Evolutionary conservation across 805 yeast species (phyloP), one percentile per base, ranked within the genome.

Genomic region (Candida coquimbonensis): DNA sequence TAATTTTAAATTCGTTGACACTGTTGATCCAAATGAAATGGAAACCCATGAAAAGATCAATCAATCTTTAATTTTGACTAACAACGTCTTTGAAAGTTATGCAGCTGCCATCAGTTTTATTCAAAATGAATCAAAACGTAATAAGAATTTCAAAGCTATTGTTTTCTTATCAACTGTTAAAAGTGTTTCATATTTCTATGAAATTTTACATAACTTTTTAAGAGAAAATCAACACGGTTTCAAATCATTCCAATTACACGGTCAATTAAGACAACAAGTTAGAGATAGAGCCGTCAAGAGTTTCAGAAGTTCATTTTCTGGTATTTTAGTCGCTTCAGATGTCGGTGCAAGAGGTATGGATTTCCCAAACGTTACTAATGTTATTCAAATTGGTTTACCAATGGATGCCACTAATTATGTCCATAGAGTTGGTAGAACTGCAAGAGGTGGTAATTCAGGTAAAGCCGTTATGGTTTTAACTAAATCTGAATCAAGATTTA

Each of bases 281-380:
- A 81, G 98, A 62, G 84, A 82, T 50, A 67, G 70, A 49, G 64
- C 78, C 25, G 78, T 85, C 34, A 70, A 69, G 42, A 58, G 59
- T 33, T 86, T 82, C 70, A 75, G 81, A 52, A 60, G 57, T 45
- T 54, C 70, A 14, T 56, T 60, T 25, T 48, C 64, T 27, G 85
- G 87, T 46, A 60, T 90, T 39, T 72, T 91, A 47, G 77, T 91
- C 45, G 82, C 91, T 46, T 86, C 96, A 7, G 96, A 89, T 66
- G 97, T 91, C 48, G 95, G 90, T 50, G 96, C 97, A 13, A 80
- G 98, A 68, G 98, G 98, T 54, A 81, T 91, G 83, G 97, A 91
- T 69, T 87, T 91, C 74, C 93, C 90, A 46, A 78, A 79, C 55
- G 95, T 91, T 27, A 67, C 88, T 25, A 87, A 87, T 60, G 97